Conservation (phyloP, 2,329 filamentous ascomycete species). For the Meredithiella fracta region DNA sequence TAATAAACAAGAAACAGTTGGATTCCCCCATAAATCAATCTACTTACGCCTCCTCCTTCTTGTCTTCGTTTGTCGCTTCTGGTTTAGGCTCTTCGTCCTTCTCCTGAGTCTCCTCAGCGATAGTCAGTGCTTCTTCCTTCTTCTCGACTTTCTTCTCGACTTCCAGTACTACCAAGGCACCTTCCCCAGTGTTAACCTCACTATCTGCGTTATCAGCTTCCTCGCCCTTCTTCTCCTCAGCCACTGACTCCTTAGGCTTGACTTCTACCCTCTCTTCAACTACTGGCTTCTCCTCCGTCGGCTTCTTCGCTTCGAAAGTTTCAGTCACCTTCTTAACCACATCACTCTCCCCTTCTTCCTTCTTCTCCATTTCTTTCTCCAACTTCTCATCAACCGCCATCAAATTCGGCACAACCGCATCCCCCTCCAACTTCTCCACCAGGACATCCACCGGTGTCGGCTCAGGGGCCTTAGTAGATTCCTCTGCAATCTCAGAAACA, state of each 20-base stretch:
- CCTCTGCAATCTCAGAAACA: too few species aligned
- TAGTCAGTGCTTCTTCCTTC: too few species aligned
- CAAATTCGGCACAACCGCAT: conserved; percentile 1
- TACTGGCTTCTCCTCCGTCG: neutral
- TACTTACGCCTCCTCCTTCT: neutral
- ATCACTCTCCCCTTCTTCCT: conserved; percentile 5
- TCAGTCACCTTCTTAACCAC: neutral
- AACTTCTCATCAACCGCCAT: conserved; percentile 6
- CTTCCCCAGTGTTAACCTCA: too few species aligned
- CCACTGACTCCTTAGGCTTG: neutral
- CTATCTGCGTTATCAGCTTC: too few species aligned
- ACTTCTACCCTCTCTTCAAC: neutral
- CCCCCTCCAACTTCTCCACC: neutral
- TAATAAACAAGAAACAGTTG: neutral
- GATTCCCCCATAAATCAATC: neutral
- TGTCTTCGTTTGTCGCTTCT: too few species aligned
- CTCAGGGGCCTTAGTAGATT: neutral
- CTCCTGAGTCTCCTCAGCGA: too few species aligned
- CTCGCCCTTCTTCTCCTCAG: conserved; percentile 2
- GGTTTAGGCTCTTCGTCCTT: too few species aligned
- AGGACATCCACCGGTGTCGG: neutral
- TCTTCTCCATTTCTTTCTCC: neutral
- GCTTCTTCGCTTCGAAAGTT: neutral
- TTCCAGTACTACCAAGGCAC: too few species aligned
- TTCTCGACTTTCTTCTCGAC: too few species aligned